Base-by-base conservation (phyloP, 2,329 filamentous ascomycete genomes). In the Fusarium sp. region DNA sequence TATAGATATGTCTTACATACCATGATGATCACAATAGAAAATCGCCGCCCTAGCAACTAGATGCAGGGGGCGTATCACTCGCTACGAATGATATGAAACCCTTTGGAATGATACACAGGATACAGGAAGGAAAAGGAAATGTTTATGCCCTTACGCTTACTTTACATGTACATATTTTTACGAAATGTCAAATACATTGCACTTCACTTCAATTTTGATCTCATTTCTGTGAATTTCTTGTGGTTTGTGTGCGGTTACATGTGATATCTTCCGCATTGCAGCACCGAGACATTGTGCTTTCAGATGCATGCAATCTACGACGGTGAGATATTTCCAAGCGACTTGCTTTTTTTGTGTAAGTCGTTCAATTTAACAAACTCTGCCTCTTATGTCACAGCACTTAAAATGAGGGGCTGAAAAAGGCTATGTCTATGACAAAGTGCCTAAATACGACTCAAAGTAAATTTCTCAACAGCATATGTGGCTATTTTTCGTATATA, bases 21-120 rank as follows among this genome's bases (percentile, higher is more conserved):
- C 52, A 63, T 67, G 66, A 69, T 70, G 66, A 69, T 70, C 62
- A 70, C 66, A 69, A 69, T 67, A 69, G 66, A 70, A 59, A 70
- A 45, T 50, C 56, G 55, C 63, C 45, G 57, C 64, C 70, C 67
- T 71, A 55, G 64, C 39, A 67, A 46, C 43, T 51, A 49, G 46
- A 48, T 15, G 62, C 57, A 45, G 62, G 62, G 60, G 51, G 56
- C 52, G 62, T 59, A 22, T 50, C 67, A 68, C 50, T 71, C 63
- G 56, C 57, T 70, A 71, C 50, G 66, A 73, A 52, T 41, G 68
- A 66, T 47, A 71, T 69, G 68, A 71, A 67, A 63, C 48, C 24
- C n/a, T 53, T 44, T 33, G 65, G 58, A 67, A 71, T 54, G 63
- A 63, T 62, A 71, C 39, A 71, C 59, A 70, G 70, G 69, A 67